Conservation (phyloP, 169 alveolate species). For the Plasmodium gallinaceum region DNA sequence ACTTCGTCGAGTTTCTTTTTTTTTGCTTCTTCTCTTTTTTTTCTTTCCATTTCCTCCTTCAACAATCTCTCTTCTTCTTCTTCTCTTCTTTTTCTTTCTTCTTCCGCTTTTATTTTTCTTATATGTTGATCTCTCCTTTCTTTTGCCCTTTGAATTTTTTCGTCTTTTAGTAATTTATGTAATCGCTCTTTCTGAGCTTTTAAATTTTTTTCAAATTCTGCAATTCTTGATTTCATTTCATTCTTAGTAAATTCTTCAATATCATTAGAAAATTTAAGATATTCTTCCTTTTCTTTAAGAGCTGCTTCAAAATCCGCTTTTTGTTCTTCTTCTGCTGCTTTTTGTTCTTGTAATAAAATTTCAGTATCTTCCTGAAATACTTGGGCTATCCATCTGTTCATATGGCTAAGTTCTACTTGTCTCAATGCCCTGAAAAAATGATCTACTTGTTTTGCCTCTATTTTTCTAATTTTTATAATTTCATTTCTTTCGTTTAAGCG, state of each 20-base stretch:
- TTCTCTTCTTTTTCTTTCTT: slow-evolving; percentile 86
- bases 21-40: slow-evolving; percentile 81
- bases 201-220: slow-evolving; percentile 80
- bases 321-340: slow-evolving; percentile 83
- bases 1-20: slow-evolving; percentile 77
- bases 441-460: slow-evolving; percentile 89
- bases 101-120: slow-evolving; percentile 80
- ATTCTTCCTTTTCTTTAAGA: slow-evolving; percentile 78
- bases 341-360: slow-evolving; percentile 80
- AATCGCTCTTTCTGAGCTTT: slow-evolving; percentile 67
- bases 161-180: slow-evolving; percentile 73
- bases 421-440: slow-evolving; percentile 91
- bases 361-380: slow-evolving; percentile 83
- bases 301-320: slow-evolving; percentile 83
- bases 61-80: slow-evolving; percentile 86
- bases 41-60: slow-evolving; percentile 81
- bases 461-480: slow-evolving; percentile 85
- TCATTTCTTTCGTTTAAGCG: slow-evolving; percentile 89
- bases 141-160: slow-evolving; percentile 87
- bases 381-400: slow-evolving; percentile 81
- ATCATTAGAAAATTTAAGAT: slow-evolving; percentile 77
- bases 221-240: slow-evolving; percentile 75
- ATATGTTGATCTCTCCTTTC: slow-evolving; percentile 84
- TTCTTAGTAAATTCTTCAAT: slow-evolving; percentile 81
- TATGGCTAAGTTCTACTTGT: slow-evolving; percentile 85